Percentiles rank a stretch among this genome's conserved stretches.
These are phyloP conservation scores for Myxozyma melibiosi DNA, from an alignment of 805 yeast species.

Conservation along the genomic window DNA sequence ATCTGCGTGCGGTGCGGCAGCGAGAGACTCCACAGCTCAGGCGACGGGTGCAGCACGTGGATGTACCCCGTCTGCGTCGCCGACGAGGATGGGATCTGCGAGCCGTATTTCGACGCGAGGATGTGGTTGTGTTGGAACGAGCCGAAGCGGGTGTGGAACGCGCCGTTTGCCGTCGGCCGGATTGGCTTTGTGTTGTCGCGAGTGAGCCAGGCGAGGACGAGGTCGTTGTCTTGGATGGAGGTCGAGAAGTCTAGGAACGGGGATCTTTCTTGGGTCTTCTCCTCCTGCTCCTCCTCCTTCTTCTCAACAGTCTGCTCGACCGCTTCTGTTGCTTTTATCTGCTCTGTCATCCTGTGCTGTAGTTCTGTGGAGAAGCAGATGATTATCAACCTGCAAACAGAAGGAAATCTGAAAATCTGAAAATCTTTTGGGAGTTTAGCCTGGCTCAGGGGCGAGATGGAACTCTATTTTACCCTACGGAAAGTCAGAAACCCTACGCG, in stretches of 20 bases:
- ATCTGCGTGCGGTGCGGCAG: constrained; percentile 97
- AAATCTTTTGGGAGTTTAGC: not conserved
- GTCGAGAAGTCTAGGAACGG: constrained; percentile 64
- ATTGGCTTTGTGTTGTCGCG: constrained; percentile 79
- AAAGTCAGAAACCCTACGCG: no score
- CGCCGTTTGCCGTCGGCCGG: constrained; percentile 43
- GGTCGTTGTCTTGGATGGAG: constrained; percentile 78
- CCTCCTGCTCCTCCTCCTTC: not conserved
- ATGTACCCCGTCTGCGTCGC: constrained; percentile 81
- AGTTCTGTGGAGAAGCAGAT: no score
- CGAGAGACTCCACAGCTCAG: constrained; percentile 95
- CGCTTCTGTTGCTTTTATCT: no score
- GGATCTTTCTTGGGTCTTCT: constrained; percentile 44
- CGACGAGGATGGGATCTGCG: constrained; percentile 66
- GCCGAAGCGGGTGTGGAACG: constrained; percentile 83
- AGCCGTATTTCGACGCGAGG: constrained; percentile 80
- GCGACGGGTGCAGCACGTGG: constrained; percentile 85
- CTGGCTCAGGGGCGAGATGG: not conserved
- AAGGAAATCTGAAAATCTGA: not conserved
- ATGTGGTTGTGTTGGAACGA: constrained; percentile 80
- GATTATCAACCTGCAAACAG: no score
- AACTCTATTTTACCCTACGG: no score
- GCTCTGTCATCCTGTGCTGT: no score
- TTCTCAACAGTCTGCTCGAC: no score
- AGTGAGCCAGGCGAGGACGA: constrained; percentile 83